Base-by-base conservation (phyloP, 1,139 yeast species). In the Candida albicans region DNA sequence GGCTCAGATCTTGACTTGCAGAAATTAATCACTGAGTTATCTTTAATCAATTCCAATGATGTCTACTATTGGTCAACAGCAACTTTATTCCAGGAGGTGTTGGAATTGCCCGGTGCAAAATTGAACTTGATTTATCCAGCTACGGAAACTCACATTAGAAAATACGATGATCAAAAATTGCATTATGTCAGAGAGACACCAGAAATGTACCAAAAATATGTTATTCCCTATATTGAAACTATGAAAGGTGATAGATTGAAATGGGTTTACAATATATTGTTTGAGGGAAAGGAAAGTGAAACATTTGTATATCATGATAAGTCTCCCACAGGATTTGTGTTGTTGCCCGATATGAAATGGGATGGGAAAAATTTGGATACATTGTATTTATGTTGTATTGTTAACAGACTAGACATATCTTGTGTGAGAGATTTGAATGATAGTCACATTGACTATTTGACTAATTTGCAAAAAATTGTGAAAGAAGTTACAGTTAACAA, bases 261-360 rank as follows among this genome's bases (percentile, higher is more conserved):
- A 57, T 93, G 99, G 99, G 98, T 93, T 2, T 75, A 81, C 54
- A 91, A 91, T 56, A 93, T 95, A 41, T 65, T 93, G 37, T 79
- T 77, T 56, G 77, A 87, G 44, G 96, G 95, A 1, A 87, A 86
- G 32, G 99, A 95, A 62, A 76, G 87, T 1, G 98, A 91, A 37
- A 67, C 90, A 15, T 81, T 93, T 27, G 73, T 87, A 3, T 70
- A 72, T 51, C 81, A 84, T 41, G 84, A 86, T 49, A 68, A 76
- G 14, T 84, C 87, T 50, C 67, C 73, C 2, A 55, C 58, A 0
- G 93, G 89, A 12, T 82, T 80, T 55, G 77, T 84, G 2, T 63
- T 86, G 35, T 66, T 84, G 36, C 91, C 90, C 1, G 93, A 84
- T 58, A 87, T 89, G 89, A 91, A 91, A 61, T 93, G 99, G 99